Evolutionary conservation across 2,329 filamentous ascomycete genomes (phyloP).

Genomic region (Ceratocystis huliohia): DNA sequence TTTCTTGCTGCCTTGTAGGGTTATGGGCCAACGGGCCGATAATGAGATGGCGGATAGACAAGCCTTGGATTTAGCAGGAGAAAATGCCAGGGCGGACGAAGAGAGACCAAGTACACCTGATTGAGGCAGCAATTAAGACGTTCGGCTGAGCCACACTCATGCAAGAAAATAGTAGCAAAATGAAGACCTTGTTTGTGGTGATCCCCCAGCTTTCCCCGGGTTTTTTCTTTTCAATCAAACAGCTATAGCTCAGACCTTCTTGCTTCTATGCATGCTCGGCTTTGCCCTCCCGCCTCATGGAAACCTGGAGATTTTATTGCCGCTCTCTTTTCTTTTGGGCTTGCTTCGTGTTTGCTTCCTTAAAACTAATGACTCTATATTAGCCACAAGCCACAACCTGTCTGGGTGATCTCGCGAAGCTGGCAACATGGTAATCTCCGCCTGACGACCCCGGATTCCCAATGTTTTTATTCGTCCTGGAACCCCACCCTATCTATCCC

Average conservation of each 20-base stretch:
- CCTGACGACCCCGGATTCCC: not conserved
- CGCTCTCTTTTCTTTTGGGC: not conserved
- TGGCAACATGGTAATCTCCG: not conserved
- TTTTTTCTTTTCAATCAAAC: not conserved
- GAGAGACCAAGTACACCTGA: not conserved
- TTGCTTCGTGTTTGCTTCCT: not conserved
- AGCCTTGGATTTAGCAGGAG: not conserved
- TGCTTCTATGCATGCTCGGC: not conserved
- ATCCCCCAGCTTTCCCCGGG: conserved; percentile 6
- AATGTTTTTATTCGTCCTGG: not conserved
- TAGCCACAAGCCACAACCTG: not conserved
- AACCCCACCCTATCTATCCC: not conserved
- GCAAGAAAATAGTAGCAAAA: not conserved
- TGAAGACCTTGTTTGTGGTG: not conserved
- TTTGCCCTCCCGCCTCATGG: not conserved
- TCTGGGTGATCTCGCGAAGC: not conserved
- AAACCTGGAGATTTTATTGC: not conserved
- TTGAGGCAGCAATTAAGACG: not conserved
- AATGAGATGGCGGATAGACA: not conserved
- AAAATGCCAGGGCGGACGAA: not conserved
- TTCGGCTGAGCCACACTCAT: not conserved
- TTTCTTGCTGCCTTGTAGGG: too few species aligned
- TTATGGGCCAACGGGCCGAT: not conserved
- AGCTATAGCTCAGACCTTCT: not conserved
- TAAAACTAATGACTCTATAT: not conserved